Percentiles rank a stretch among this genome's conserved stretches.
Evolutionary conservation across 2,329 filamentous ascomycete species (phyloP).

Genomic region (Ceratocystis diversiconidia): DNA sequence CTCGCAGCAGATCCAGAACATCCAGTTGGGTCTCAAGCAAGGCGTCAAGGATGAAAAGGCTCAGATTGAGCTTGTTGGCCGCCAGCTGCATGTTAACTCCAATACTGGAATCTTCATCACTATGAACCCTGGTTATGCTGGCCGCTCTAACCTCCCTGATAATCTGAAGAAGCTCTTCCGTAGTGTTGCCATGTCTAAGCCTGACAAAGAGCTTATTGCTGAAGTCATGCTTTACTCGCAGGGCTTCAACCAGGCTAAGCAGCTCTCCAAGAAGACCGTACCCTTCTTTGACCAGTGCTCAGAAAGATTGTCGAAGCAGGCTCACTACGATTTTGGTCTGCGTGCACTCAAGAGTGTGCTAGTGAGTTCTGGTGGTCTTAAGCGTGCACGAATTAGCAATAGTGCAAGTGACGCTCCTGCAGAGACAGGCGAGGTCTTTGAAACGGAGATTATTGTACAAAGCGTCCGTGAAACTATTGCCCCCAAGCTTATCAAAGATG

Average conservation of each 20-base stretch:
- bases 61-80: constrained; percentile 87
- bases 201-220: constrained; percentile 97
- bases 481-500: constrained; percentile 83
- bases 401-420: constrained; percentile 33
- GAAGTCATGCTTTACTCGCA: constrained; percentile 99
- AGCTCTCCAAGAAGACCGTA: constrained; percentile 85
- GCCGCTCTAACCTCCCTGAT: constrained; percentile 92
- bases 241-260: constrained; percentile 92
- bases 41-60: constrained; percentile 66
- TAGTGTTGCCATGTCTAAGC: constrained; percentile 98
- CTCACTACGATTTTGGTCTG: constrained; percentile 96
- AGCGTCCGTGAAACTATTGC: constrained; percentile 97
- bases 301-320: constrained; percentile 73
- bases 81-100: constrained; percentile 73
- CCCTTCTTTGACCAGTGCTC: constrained; percentile 95
- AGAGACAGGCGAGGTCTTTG: constrained; percentile 35
- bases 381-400: constrained; percentile 57
- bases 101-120: constrained; percentile 99
- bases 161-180: constrained; percentile 99
- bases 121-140: constrained; percentile 98
- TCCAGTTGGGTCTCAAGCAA: constrained; percentile 86
- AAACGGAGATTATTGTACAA: constrained; percentile 96
- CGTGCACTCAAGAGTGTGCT: constrained; percentile 97
- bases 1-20: constrained; percentile 98
- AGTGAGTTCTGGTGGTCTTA: constrained; percentile 91